Evolutionary conservation across 1,284 basidiomycete species (phyloP).

Genomic region (Fomitopsis palustris): DNA sequence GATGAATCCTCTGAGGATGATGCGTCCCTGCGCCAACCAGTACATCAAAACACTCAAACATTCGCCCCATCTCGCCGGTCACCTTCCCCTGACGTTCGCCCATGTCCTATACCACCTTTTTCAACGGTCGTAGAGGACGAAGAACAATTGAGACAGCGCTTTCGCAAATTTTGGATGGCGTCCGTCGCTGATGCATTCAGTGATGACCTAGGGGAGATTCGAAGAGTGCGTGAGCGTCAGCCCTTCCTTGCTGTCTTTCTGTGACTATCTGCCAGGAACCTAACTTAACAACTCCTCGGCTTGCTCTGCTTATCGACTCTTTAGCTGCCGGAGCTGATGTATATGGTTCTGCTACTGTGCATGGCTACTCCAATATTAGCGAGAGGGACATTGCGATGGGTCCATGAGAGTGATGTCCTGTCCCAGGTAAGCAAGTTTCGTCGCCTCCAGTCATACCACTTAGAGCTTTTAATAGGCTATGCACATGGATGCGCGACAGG

Average conservation of each 20-base stretch:
- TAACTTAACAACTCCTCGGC: slow-evolving; percentile 57
- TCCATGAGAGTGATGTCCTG: background rate
- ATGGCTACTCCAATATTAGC: slow-evolving; percentile 29
- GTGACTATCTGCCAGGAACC: slow-evolving; percentile 50
- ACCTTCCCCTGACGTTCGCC: slow-evolving; percentile 50
- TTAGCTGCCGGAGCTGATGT: slow-evolving; percentile 73
- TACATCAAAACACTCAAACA: background rate
- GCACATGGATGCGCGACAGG: no score
- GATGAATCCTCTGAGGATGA: slow-evolving; percentile 12
- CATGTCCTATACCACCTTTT: slow-evolving; percentile 49
- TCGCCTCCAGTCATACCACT: no score
- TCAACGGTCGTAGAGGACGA: slow-evolving; percentile 38
- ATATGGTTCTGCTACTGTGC: slow-evolving; percentile 43
- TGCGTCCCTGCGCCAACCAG: background rate
- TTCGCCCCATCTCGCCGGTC: slow-evolving; percentile 19
- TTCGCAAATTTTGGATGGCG: slow-evolving; percentile 79
- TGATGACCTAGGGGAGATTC: slow-evolving; percentile 73
- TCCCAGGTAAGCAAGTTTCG: no score
- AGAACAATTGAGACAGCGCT: slow-evolving; percentile 54
- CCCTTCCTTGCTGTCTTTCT: background rate
- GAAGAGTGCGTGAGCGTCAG: slow-evolving; percentile 47
- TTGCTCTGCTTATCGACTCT: slow-evolving; percentile 73
- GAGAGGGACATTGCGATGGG: slow-evolving; percentile 50
- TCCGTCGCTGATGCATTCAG: slow-evolving; percentile 75
- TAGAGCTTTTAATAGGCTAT: no score